Percentiles rank a stretch among this genome's conserved stretches.
These are phyloP conservation scores for Fusarium buxicola DNA, from an alignment of 2,329 filamentous ascomycete species.

Conservation along the genomic window DNA sequence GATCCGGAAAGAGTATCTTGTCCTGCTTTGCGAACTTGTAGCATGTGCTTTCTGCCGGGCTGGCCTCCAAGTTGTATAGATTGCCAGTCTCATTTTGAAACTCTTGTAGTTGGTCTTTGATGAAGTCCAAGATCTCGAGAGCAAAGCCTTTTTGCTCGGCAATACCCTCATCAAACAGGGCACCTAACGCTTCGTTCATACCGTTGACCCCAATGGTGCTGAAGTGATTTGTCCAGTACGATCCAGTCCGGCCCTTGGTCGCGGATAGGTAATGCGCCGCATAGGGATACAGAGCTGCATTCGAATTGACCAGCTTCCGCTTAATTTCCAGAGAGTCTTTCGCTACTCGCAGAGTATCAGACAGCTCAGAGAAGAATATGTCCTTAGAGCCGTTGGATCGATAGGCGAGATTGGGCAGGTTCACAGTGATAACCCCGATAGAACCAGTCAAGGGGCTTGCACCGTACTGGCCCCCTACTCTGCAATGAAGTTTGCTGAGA, in stretches of 20 bases:
- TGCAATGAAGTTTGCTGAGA: constrained; percentile 40
- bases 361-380: constrained; percentile 26
- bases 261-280: constrained; percentile 35
- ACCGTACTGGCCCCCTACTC: constrained; percentile 40
- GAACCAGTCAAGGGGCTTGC: constrained; percentile 40
- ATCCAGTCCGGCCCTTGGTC: constrained; percentile 39
- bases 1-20: constrained; percentile 29
- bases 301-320: constrained; percentile 30
- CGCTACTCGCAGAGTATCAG: constrained; percentile 24
- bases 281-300: constrained; percentile 35
- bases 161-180: constrained; percentile 22
- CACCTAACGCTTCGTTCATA: constrained; percentile 34
- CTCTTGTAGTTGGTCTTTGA: constrained; percentile 35
- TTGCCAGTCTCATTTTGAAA: constrained; percentile 39
- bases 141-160: constrained; percentile 19
- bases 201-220: constrained; percentile 42
- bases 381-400: constrained; percentile 22
- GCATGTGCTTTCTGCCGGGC: constrained; percentile 41
- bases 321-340: constrained; percentile 42
- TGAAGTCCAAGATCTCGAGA: constrained; percentile 28
- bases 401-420: constrained; percentile 38
- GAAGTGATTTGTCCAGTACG: constrained; percentile 43
- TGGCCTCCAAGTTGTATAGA: constrained; percentile 40
- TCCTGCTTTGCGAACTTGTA: constrained; percentile 40
- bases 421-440: constrained; percentile 39